These are phyloP conservation scores for Cystobasidium ongulense DNA, from an alignment of 768 basidiomycete genomes.

Conservation along the genomic window DNA sequence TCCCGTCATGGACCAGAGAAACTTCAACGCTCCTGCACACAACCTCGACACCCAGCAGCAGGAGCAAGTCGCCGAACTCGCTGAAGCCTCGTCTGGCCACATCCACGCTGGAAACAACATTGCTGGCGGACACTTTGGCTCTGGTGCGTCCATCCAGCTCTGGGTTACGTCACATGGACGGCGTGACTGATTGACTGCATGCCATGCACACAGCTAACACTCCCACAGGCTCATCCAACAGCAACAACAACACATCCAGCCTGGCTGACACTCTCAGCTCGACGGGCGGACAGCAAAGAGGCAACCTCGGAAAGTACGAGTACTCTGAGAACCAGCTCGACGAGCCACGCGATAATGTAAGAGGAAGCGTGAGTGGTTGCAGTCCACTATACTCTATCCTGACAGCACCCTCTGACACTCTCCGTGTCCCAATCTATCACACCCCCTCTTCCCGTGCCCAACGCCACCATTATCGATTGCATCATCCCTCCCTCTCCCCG, in stretches of 20 bases:
- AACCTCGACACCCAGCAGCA: background rate
- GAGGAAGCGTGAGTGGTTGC: background rate
- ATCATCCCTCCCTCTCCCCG: too few relatives aligned
- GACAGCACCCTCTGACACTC: too few relatives aligned
- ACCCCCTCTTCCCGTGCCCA: too few relatives aligned
- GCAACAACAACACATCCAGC: background rate
- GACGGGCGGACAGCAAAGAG: background rate
- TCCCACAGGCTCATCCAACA: background rate
- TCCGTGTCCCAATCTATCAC: too few relatives aligned
- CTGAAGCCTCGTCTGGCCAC: background rate
- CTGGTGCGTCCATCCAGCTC: too few relatives aligned
- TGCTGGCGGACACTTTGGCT: background rate
- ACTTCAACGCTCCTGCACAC: constrained; percentile 16
- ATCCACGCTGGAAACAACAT: background rate
- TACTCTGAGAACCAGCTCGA: background rate
- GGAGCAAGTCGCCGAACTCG: constrained; percentile 16
- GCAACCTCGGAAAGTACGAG: background rate
- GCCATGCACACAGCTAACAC: background rate
- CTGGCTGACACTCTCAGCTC: background rate
- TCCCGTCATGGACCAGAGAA: constrained; percentile 2
- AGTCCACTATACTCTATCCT: too few relatives aligned
- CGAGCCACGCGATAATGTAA: background rate
- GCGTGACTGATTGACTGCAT: background rate
- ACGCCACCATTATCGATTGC: too few relatives aligned
- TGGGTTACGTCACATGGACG: too few relatives aligned